Evolutionary conservation across 768 basidiomycete species (phyloP).

Genomic region (Boletus subparvulus): DNA sequence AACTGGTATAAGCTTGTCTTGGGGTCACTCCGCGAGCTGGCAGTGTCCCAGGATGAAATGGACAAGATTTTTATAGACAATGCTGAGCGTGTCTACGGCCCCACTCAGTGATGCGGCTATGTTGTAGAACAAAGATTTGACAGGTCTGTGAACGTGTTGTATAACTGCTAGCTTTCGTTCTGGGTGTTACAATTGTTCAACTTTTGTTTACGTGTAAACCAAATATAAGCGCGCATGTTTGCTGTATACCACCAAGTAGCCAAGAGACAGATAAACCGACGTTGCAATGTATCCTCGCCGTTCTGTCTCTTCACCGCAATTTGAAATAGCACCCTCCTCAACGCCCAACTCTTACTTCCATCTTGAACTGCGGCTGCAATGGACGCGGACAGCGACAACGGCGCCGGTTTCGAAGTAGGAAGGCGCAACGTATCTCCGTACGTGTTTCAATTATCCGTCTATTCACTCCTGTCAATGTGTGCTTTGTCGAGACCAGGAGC

Average conservation of each 20-base stretch:
- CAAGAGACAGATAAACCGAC: background rate
- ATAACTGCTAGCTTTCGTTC: background rate
- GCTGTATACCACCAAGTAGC: background rate
- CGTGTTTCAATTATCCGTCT: constrained; percentile 15
- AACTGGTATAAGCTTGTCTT: constrained; percentile 84
- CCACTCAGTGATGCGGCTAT: constrained; percentile 10
- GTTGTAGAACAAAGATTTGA: background rate
- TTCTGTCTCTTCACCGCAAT: background rate
- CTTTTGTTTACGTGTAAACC: background rate
- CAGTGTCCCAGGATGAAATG: constrained; percentile 72
- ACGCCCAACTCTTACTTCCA: background rate
- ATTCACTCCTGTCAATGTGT: background rate
- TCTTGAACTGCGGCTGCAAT: background rate
- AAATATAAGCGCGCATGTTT: background rate
- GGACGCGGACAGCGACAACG: constrained; percentile 27
- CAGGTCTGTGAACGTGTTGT: background rate
- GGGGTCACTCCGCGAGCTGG: constrained; percentile 76
- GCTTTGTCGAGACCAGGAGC: constrained; percentile 40
- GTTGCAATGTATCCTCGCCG: constrained; percentile 13
- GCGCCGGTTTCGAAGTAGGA: constrained; percentile 20
- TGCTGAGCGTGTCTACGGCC: constrained; percentile 43
- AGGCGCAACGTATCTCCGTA: constrained; percentile 42
- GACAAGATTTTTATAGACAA: constrained; percentile 70
- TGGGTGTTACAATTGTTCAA: background rate
- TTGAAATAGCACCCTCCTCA: background rate